Evolutionary conservation across 306 rosid species (phyloP), one percentile per base, ranked within the genome.

Genomic region (Astragalus glycyphyllos): DNA sequence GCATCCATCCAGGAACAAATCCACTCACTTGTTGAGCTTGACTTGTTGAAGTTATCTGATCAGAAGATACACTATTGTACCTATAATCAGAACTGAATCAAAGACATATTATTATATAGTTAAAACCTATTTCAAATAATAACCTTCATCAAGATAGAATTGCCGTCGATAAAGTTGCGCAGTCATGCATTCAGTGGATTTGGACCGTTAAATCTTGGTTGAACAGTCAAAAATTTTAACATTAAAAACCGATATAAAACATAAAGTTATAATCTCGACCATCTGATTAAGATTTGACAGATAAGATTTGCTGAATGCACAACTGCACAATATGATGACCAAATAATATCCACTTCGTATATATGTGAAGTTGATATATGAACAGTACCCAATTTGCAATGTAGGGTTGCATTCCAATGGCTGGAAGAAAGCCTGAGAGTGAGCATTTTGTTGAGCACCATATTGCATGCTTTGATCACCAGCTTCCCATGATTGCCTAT

Each of bases 1-100:
- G 94, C 96, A 89, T 89, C 97, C 97, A 92, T 44, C 94, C 97
- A 73, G 97, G 96, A 57, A 92, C 75, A 68, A 89, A 92, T 5
- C 92, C 89, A 80, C 59, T 87, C 72, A 81, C 94, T 86, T 89
- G 96, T 68, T 87, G 96, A 44, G 61, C 77, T 76, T 84, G 86
- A 62, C 68, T 78, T 73, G 96, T 80, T 41, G 83, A 82, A 76
- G 79, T 60, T 66, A 92, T 89, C 71, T 91, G 87, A 79, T 87
- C 94, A 41, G 94, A 73, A 8, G 73, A 87, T 32, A 74, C 84
- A 17, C 11, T 26, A 65, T 71, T 65, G 79, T 86, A 89, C 87
- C 96, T 89, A 75, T 65, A 56, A 3, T 83, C 84, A 63, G 80
- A 48, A 55, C 85, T 82, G 57, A 53, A 71, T 8, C 5, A 11